Conservation (phyloP, 306 rosid species). For the Potentilla sterilis region DNA sequence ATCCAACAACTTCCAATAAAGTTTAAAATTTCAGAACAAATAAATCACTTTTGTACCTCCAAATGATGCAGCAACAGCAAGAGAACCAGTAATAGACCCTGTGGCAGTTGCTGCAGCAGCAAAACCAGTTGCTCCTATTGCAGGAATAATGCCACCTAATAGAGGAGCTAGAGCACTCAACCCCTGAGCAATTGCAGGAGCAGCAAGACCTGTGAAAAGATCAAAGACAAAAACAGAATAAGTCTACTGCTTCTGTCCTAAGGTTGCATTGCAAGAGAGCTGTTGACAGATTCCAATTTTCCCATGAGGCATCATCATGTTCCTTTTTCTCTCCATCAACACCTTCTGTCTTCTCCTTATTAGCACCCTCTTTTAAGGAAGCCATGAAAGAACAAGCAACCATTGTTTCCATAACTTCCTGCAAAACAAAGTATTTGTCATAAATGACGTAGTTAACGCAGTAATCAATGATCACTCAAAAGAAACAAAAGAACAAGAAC, state of each 20-base stretch:
- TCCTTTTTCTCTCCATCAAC: slow-evolving; percentile 4
- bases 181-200: slow-evolving; percentile 28
- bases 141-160: slow-evolving; percentile 19
- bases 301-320: slow-evolving; percentile 9
- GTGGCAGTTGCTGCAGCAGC: slow-evolving; percentile 29
- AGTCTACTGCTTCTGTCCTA: background rate
- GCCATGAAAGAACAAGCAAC: slow-evolving; percentile 29
- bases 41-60: slow-evolving; percentile 21
- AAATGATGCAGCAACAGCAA: slow-evolving; percentile 33
- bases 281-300: slow-evolving; percentile 12
- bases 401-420: slow-evolving; percentile 34
- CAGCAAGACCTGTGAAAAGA: slow-evolving; percentile 20
- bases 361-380: slow-evolving; percentile 11
- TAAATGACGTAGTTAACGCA: background rate
- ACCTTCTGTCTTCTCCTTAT: slow-evolving; percentile 2
- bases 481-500: background rate
- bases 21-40: background rate
- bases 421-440: background rate
- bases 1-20: background rate
- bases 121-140: slow-evolving; percentile 21
- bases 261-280: background rate
- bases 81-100: slow-evolving; percentile 28
- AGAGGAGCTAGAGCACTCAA: slow-evolving; percentile 15
- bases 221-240: background rate
- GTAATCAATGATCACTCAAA: background rate